Percentiles rank a stretch among this genome's conserved stretches.
These are phyloP conservation scores for Aspergillus fumigatiaffinis DNA, from an alignment of 2,329 filamentous ascomycete species.

Conservation along the genomic window DNA sequence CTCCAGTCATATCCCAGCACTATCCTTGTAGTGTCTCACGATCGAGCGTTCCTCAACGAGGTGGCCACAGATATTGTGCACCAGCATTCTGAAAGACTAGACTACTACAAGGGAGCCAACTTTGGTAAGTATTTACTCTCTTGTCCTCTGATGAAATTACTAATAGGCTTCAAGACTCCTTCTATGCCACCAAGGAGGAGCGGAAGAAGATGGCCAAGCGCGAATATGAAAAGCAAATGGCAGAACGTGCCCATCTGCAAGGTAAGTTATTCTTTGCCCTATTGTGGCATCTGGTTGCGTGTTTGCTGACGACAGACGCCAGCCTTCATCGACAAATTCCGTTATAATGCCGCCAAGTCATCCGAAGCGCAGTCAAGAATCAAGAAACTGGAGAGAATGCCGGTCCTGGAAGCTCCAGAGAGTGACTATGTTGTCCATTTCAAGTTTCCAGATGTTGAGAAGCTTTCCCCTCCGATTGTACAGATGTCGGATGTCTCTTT, in stretches of 20 bases:
- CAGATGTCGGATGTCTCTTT: slow-evolving; percentile 94
- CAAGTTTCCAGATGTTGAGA: slow-evolving; percentile 95
- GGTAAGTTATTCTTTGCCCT: slow-evolving; percentile 27
- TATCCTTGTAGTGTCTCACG: slow-evolving; percentile 94
- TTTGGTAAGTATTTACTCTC: slow-evolving; percentile 52
- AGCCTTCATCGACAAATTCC: slow-evolving; percentile 98
- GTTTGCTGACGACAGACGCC: slow-evolving; percentile 6
- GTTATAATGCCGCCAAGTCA: slow-evolving; percentile 98
- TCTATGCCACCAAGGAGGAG: slow-evolving; percentile 97
- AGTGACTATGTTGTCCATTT: slow-evolving; percentile 95
- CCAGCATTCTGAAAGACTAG: slow-evolving; percentile 92
- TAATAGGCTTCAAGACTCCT: slow-evolving; percentile 59
- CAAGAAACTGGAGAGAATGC: slow-evolving; percentile 98
- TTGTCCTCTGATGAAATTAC: slow-evolving; percentile 1
- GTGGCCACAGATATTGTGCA: slow-evolving; percentile 99
- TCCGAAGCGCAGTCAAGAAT: slow-evolving; percentile 97
- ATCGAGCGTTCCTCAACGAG: slow-evolving; percentile 97
- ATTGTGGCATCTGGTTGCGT: background rate
- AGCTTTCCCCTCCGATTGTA: slow-evolving; percentile 93
- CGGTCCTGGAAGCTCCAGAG: slow-evolving; percentile 83
- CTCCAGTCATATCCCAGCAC: slow-evolving; percentile 92
- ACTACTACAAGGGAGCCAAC: slow-evolving; percentile 98
- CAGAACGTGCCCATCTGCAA: slow-evolving; percentile 84
- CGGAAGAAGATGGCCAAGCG: slow-evolving; percentile 92
- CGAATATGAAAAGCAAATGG: slow-evolving; percentile 99